Base-by-base conservation (phyloP, 148 eudicot species). In the Silene latifolia region DNA sequence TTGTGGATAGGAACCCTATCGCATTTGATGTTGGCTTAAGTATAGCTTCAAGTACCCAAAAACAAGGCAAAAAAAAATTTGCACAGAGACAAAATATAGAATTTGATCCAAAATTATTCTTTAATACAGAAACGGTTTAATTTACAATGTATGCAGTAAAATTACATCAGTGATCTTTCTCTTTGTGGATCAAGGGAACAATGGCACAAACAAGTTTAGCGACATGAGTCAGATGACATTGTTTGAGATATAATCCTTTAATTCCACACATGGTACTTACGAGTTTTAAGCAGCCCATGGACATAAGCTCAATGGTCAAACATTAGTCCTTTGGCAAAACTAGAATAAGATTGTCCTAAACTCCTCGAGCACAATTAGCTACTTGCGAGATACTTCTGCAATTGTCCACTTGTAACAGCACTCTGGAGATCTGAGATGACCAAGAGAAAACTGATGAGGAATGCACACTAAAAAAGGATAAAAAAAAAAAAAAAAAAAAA, bases 331-430 rank as follows among this genome's bases (percentile, higher is more conserved):
- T 4, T 15, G 67, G 18, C 11, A 12, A 62, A 64, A 7, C 62
- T 20, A 17, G 47, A 64, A n/a, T 42, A 20, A 11, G 20, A n/a
- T 35, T 63, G 47, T 48, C 42, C 60, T 57, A 25, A 62, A 3
- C 24, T 51, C 69, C 61, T 56, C 56, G 21, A 58, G 54, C 25
- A 63, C 29, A 24, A 59, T 91, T 83, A 86, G 74, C 80, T 85
- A 75, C 69, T 84, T 39, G 82, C 65, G 15, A 94, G 93, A 63
- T 88, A 84, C 65, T 82, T 88, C 83, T 91, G 91, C 85, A 94
- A 76, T 35, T 84, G 81, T 24, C 98, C 98, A 72, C 81, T 90
- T 47, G 77, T 61, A 75, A 83, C 89, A 42, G 93, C 91, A 76
- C 51, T 83, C 68, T 82, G 84, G 63, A 94, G 90, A 90, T 94